Conservation (phyloP, 108 stramenopile species). For the Cyclotella sp. region DNA sequence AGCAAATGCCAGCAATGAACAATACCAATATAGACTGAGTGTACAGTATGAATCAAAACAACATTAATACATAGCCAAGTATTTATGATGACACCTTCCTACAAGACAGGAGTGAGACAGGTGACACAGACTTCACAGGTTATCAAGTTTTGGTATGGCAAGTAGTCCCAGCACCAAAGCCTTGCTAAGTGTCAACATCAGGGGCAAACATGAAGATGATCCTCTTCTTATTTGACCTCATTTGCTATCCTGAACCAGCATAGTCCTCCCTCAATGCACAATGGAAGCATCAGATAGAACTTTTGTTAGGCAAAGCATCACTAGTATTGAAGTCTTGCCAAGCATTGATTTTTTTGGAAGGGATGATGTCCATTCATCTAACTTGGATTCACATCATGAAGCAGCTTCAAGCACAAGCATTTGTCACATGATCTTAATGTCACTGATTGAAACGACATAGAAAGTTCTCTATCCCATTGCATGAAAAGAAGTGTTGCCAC, state of each 20-base stretch:
- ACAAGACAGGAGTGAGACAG: slow-evolving; percentile 11
- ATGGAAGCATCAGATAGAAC: slow-evolving; percentile 12
- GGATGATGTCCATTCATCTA: not conserved
- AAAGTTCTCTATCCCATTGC: not conserved
- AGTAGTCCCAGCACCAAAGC: slow-evolving; percentile 43
- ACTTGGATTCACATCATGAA: not conserved
- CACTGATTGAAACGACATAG: not conserved
- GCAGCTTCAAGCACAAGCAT: not conserved
- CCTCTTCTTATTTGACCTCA: not conserved
- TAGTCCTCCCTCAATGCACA: not conserved
- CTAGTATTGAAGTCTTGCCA: slow-evolving; percentile 42
- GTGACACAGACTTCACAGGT: slow-evolving; percentile 16
- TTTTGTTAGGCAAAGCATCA: slow-evolving; percentile 29
- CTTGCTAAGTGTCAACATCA: slow-evolving; percentile 27
- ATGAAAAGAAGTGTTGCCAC: not conserved
- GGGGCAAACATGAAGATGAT: slow-evolving; percentile 5
- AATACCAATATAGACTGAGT: slow-evolving; percentile 33
- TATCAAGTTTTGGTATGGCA: slow-evolving; percentile 25
- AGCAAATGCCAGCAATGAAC: slow-evolving; percentile 20
- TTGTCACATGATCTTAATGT: not conserved
- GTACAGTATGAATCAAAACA: slow-evolving; percentile 19
- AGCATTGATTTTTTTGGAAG: slow-evolving; percentile 20
- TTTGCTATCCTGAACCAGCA: no score
- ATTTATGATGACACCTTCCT: slow-evolving; percentile 14
- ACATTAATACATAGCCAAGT: slow-evolving; percentile 28